These are phyloP conservation scores for Hyparrhenia diplandra DNA, from an alignment of 176 grass and related monocot species.

Conservation along the genomic window DNA sequence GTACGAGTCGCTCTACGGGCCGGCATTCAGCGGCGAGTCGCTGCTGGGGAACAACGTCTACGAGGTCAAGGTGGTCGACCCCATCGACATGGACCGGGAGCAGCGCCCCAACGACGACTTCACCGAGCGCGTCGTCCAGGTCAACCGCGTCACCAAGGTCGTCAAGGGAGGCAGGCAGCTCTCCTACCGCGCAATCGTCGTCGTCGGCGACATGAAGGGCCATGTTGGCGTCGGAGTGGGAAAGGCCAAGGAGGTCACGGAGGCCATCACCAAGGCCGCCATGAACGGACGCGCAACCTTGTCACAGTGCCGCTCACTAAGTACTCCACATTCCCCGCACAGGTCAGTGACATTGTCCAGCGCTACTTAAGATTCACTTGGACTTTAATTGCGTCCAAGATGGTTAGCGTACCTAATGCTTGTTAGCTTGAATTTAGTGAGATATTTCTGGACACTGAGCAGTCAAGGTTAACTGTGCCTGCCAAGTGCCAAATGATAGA, in stretches of 20 bases:
- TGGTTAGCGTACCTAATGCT: not conserved
- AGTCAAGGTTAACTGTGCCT: not conserved
- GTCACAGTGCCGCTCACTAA: slow-evolving; percentile 88
- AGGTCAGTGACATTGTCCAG: slow-evolving; percentile 39
- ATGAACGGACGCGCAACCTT: slow-evolving; percentile 79
- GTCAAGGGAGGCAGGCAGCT: slow-evolving; percentile 91
- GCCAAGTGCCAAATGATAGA: not conserved
- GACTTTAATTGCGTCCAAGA: not conserved
- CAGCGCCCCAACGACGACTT: slow-evolving; percentile 72
- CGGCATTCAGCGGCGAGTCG: slow-evolving; percentile 74
- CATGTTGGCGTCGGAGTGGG: slow-evolving; percentile 74
- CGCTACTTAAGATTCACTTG: not conserved
- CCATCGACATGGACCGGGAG: slow-evolving; percentile 58
- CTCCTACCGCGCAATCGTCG: slow-evolving; percentile 73
- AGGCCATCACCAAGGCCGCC: slow-evolving; percentile 75
- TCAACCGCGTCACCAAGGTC: slow-evolving; percentile 76
- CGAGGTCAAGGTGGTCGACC: slow-evolving; percentile 56
- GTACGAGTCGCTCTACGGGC: slow-evolving; percentile 75
- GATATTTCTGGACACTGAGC: not conserved
- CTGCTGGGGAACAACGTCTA: slow-evolving; percentile 63
- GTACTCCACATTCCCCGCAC: slow-evolving; percentile 81
- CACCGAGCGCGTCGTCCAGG: slow-evolving; percentile 79
- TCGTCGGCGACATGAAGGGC: slow-evolving; percentile 80
- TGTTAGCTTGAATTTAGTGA: not conserved
- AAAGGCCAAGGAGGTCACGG: slow-evolving; percentile 80